Evolutionary conservation across 2,329 filamentous ascomycete species (phyloP), one percentile per base, ranked within the genome.

Genomic region (Cladosporium sp.): DNA sequence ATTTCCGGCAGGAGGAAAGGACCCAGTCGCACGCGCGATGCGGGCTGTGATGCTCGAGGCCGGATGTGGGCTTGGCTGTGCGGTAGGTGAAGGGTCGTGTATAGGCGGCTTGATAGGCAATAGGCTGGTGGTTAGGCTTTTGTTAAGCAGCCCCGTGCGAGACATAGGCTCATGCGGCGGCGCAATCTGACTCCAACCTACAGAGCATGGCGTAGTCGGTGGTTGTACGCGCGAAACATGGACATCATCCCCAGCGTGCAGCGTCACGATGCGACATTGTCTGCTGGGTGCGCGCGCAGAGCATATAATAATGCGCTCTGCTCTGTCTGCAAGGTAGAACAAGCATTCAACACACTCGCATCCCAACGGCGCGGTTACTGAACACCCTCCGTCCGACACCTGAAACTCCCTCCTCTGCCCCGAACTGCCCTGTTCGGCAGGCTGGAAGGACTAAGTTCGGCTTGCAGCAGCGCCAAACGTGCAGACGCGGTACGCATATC

Each of bases 151-250:
- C 33, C 50, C 49, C 49, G 61, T 63, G 61, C 61, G 61, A 63
- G 61, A 63, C 61, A 63, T 31, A 18, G 61, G 61, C 50, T 63
- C 61, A 63, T 56, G 61, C 29, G 61, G 61, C 61, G 40, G 50
- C 33, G 50, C 61, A n/a, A 52, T 33, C 61, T 63, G 61, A 63
- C 61, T 63, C 50, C 61, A 23, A 63, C 61, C 61, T 63, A 56
- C 23, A 63, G 61, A 63, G 33, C 29, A 56, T 63, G 61, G 61
- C 61, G 50, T 63, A 35, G 35, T 18, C 44, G 61, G 61, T 63
- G 61, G 61, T 63, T 63, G 61, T 63, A 63, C 61, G 23, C 16
- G 29, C 50, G 35, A 63, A 52, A 62, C 60, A 62, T 50, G 31
- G 46, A 49, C 31, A 63, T n/a, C 40, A 37, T 46, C 18, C 61